Evolutionary conservation across 257 asterid genomes (phyloP).

Genomic region (Solanum lycopersicoides): DNA sequence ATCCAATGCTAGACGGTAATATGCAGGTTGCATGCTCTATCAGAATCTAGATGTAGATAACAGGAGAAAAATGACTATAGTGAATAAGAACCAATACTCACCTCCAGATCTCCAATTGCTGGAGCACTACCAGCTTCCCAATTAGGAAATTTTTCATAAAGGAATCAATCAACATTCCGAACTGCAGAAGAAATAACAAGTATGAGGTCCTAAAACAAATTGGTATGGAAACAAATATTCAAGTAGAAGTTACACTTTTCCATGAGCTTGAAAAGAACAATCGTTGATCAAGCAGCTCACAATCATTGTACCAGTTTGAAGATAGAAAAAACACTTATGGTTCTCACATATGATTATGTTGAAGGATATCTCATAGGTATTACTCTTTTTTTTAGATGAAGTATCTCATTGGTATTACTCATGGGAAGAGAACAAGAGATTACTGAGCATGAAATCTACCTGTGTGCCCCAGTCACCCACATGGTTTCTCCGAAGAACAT

Average conservation of each 20-base stretch:
- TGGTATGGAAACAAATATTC: neutral
- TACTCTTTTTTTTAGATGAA: neutral
- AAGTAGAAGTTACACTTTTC: neutral
- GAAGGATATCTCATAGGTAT: neutral
- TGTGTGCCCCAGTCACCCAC: slow-evolving; percentile 99
- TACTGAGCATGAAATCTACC: slow-evolving; percentile 18
- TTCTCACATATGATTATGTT: neutral
- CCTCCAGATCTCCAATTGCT: slow-evolving; percentile 90
- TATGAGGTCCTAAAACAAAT: neutral
- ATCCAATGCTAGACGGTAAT: neutral
- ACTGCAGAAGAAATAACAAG: slow-evolving; percentile 39
- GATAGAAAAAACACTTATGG: neutral
- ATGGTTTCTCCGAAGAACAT: slow-evolving; percentile 84
- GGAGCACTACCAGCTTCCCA: slow-evolving; percentile 60
- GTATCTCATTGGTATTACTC: neutral
- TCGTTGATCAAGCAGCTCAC: neutral
- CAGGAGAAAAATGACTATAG: neutral
- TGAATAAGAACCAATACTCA: slow-evolving; percentile 18
- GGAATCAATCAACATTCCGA: slow-evolving; percentile 86
- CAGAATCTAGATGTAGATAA: neutral
- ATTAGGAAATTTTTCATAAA: slow-evolving; percentile 56
- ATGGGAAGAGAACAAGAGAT: neutral
- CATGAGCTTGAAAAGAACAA: neutral
- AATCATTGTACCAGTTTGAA: neutral
- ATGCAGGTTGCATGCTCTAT: neutral